These are phyloP conservation scores for Glaciozyma martinii DNA, from an alignment of 768 basidiomycete genomes.

Conservation along the genomic window DNA sequence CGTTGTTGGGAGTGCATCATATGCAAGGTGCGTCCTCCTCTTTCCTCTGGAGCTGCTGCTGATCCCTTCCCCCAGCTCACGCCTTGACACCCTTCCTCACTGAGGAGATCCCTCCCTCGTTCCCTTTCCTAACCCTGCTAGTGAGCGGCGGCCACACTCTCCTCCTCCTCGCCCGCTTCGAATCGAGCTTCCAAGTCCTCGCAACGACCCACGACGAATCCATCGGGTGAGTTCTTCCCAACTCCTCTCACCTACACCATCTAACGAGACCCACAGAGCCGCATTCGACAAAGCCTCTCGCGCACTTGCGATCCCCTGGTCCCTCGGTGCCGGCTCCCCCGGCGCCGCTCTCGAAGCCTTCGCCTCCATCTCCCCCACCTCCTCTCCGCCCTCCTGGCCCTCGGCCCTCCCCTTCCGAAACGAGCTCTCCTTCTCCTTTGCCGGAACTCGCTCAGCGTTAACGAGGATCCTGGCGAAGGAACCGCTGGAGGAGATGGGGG, in stretches of 20 bases:
- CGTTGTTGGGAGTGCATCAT: slow-evolving; percentile 77
- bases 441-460: slow-evolving; percentile 63
- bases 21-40: slow-evolving; percentile 54
- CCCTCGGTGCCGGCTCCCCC: slow-evolving; percentile 45
- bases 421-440: slow-evolving; percentile 64
- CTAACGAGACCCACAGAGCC: slow-evolving; percentile 39
- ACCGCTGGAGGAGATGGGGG: slow-evolving; percentile 9
- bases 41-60: not conserved
- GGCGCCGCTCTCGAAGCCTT: slow-evolving; percentile 76
- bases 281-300: slow-evolving; percentile 76
- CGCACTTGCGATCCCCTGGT: slow-evolving; percentile 54
- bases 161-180: slow-evolving; percentile 56
- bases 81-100: slow-evolving; percentile 74
- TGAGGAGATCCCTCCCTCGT: slow-evolving; percentile 45
- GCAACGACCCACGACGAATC: slow-evolving; percentile 31
- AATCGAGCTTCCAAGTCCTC: slow-evolving; percentile 25
- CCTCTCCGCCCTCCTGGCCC: not conserved
- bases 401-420: slow-evolving; percentile 48
- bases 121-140: slow-evolving; percentile 80
- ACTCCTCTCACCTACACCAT: not conserved
- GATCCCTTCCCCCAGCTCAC: slow-evolving; percentile 67
- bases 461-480: slow-evolving; percentile 49
- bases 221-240: slow-evolving; percentile 24
- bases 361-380: slow-evolving; percentile 36
- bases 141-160: slow-evolving; percentile 93